Conservation (phyloP, 2,329 filamentous ascomycete species). For the Phyllosticta citriasiana region DNA sequence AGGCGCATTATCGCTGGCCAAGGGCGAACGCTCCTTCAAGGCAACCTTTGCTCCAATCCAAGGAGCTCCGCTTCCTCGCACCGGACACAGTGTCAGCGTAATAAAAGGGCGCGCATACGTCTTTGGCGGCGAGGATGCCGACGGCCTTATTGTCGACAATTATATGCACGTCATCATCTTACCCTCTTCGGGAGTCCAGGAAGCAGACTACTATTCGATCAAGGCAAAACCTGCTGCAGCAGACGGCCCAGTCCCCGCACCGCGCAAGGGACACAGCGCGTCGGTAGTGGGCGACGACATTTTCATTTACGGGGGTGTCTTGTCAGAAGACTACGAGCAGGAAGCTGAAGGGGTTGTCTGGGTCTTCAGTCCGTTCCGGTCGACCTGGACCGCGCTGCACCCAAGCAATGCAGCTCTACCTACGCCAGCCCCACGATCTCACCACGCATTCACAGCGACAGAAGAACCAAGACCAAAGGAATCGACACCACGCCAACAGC, state of each 20-base stretch:
- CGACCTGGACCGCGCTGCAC: constrained; percentile 32
- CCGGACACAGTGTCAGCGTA: constrained; percentile 43
- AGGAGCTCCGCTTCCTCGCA: constrained; percentile 35
- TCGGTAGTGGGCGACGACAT: constrained; percentile 35
- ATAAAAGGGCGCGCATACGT: constrained; percentile 46
- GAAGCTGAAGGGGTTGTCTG: constrained; percentile 31
- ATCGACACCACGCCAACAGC: constrained; percentile 1
- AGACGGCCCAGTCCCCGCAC: constrained; percentile 26
- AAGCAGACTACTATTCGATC: constrained; percentile 32
- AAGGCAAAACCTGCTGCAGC: constrained; percentile 26
- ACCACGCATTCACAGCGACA: constrained; percentile 29
- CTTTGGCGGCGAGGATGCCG: constrained; percentile 40
- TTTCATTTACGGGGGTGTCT: constrained; percentile 35
- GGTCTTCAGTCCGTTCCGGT: constrained; percentile 33
- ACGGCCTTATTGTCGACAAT: constrained; percentile 36
- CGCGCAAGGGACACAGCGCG: constrained; percentile 33
- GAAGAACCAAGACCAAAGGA: constrained; percentile 30
- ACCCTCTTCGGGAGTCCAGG: constrained; percentile 33
- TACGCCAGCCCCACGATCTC: constrained; percentile 21
- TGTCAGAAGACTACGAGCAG: constrained; percentile 24
- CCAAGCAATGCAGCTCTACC: constrained; percentile 13
- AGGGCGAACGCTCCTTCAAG: constrained; percentile 37
- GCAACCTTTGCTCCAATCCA: constrained; percentile 41
- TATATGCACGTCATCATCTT: constrained; percentile 44
- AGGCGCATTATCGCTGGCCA: constrained; percentile 31